A percentile compares a stretch with the other conserved stretches of the same genome.
Conservation (phyloP, 2,329 filamentous ascomycete genomes). For the Zymoseptoria ardabiliae region DNA sequence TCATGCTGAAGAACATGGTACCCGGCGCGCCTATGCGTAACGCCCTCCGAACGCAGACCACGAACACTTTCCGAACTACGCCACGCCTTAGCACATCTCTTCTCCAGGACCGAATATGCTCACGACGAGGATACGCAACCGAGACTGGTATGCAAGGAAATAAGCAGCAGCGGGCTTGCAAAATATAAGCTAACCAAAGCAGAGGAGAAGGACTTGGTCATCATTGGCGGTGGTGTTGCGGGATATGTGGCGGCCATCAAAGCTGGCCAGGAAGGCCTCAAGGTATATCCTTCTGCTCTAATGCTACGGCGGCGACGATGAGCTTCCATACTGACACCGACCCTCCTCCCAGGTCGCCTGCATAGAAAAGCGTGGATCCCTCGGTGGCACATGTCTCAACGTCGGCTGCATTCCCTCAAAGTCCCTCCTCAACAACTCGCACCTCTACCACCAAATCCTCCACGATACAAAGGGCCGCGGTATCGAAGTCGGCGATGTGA, state of each 20-base stretch:
- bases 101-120: slow-evolving; percentile 45
- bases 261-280: slow-evolving; percentile 92
- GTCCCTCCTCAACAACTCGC: slow-evolving; percentile 98
- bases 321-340: slow-evolving; percentile 2
- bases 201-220: slow-evolving; percentile 94
- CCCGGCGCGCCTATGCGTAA: slow-evolving; percentile 17
- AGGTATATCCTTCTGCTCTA: slow-evolving; percentile 49
- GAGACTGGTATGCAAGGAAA: slow-evolving; percentile 38
- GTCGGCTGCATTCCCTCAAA: slow-evolving; percentile 99
- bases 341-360: slow-evolving; percentile 66
- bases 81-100: slow-evolving; percentile 34
- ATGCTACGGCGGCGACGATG: slow-evolving; percentile 12
- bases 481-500: slow-evolving; percentile 95
- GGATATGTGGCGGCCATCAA: slow-evolving; percentile 99
- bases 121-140: slow-evolving; percentile 51
- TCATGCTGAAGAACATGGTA: slow-evolving; percentile 22
- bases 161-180: neutral
- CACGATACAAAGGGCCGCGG: slow-evolving; percentile 93
- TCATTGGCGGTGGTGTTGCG: slow-evolving; percentile 96
- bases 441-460: slow-evolving; percentile 93
- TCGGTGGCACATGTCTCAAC: slow-evolving; percentile 96
- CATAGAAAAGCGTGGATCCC: slow-evolving; percentile 93
- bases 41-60: slow-evolving; percentile 17
- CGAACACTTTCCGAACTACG: slow-evolving; percentile 14
- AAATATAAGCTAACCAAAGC: slow-evolving; percentile 28